Evolutionary conservation across 2,329 filamentous ascomycete species (phyloP), one percentile per base, ranked within the genome.

Genomic region (Metarhizium brunneum): DNA sequence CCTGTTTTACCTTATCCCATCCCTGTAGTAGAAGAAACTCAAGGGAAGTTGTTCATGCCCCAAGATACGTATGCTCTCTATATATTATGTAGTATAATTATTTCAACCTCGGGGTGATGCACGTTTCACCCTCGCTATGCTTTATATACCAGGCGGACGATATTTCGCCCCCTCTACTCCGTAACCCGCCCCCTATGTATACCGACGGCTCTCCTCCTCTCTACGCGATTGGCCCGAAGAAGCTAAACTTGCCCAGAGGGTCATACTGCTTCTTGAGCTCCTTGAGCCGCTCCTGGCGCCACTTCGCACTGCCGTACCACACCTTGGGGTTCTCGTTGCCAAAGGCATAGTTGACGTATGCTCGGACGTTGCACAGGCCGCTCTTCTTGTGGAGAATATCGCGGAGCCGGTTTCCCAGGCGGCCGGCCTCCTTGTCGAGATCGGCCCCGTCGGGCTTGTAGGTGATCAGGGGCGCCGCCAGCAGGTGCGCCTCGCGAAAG

Each of bases 261-360:
- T 80, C 77, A 57, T 76, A 79, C 60, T 71, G 70, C 45, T 65
- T 60, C 71, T 80, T 80, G 61, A 80, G 61, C 14, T 61, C 61
- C 57, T 62, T 66, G 61, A 81, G 65, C 54, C 68, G 71, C 53
- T 71, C 64, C 61, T 74, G 64, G n/a, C 78, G 68, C 75, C 77
- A 79, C 52, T 61, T 51, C 52, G 79, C 79, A 55, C 67, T 66
- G 5, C 78, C 77, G 60, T 82, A 81, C 65, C 71, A 66, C 4
- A 65, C 63, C 52, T 65, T 53, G 1, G 64, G 60, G 4, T 62
- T 62, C 65, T 80, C 76, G 7, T 73, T 66, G 0, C 76, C 76
- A 56, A 70, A 69, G 0, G 75, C 77, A 60, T 79, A 81, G 63
- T 81, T 80, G 54, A 78, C 68, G 57, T 80, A 80, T 0, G 69